Conservation (phyloP, 257 asterid species). For the Nyctanthes arbortristis region DNA sequence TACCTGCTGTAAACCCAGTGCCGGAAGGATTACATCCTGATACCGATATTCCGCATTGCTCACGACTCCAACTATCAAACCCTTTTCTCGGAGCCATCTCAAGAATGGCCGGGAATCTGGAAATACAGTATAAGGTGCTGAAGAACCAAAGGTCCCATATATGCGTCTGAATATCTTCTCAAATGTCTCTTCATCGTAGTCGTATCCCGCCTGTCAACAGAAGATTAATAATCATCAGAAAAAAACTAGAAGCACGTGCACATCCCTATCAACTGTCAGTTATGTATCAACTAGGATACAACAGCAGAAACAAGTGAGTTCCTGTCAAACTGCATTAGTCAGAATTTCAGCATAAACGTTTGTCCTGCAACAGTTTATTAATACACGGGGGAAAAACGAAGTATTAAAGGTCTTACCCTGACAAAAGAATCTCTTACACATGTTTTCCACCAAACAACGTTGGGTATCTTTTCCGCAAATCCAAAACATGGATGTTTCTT, state of each 20-base stretch:
- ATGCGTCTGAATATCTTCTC: conserved; percentile 85
- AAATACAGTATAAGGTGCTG: conserved; percentile 80
- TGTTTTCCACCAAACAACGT: conserved; percentile 93
- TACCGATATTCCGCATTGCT: conserved; percentile 97
- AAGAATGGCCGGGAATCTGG: conserved; percentile 85
- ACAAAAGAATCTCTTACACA: conserved; percentile 89
- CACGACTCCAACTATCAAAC: conserved; percentile 72
- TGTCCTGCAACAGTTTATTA: no score
- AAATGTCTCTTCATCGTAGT: conserved; percentile 89
- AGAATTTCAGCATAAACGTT: no score
- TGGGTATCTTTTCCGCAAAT: conserved; percentile 81
- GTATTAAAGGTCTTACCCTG: conserved; percentile 62
- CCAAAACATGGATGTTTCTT: conserved; percentile 94
- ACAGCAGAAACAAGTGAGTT: no score
- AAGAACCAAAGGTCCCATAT: conserved; percentile 88
- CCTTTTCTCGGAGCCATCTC: conserved; percentile 73
- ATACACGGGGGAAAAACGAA: no score
- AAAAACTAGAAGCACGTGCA: conserved; percentile 10
- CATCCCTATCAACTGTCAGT: no score
- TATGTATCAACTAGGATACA: no score
- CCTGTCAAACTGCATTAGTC: no score
- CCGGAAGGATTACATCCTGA: conserved; percentile 89
- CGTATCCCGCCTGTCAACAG: conserved; percentile 86
- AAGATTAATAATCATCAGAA: conserved; percentile 14
- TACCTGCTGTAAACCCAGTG: conserved; percentile 83